Evolutionary conservation across 2,329 filamentous ascomycete species (phyloP), one percentile per base, ranked within the genome.

Genomic region (Diaporthe citri): DNA sequence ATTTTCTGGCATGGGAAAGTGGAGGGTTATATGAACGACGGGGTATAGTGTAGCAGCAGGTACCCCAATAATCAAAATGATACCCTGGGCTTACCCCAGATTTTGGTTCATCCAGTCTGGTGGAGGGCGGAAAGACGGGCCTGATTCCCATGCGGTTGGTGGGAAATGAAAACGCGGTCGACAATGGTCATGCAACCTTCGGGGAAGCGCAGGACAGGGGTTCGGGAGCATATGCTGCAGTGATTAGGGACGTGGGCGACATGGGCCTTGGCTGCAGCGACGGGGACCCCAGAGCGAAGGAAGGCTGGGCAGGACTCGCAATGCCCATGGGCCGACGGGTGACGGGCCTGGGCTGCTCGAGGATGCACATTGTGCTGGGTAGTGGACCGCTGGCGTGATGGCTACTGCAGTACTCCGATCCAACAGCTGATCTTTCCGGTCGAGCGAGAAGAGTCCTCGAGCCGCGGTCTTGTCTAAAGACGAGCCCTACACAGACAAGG

Each of bases 101-200:
- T 76, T 76, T 41, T 66, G 25, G 71, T 20, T 66, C 57, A 36
- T 41, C 41, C 25, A 7, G 34, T 57, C 10, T 59, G 46, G 15
- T 28, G 55, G 48, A 46, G 34, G 57, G 66, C 75, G 75, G 75
- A 64, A 71, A 51, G 25, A 48, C 75, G 75, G 75, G 72, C 75
- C 75, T 74, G n/a, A 4, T 56, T 76, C 72, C 75, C 75, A 72
- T 62, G 59, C 75, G 70, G 75, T 71, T 69, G 67, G 72, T 66
- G 69, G 66, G 72, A 64, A 70, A 69, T 69, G 64, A 69, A 25
- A 41, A 69, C 48, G 64, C 64, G 34, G 48, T 28, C 48, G 64
- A 69, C 41, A 28, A 41, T 69, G n/a, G 64, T 69, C 64, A 69
- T 69, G 64, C 64, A 69, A 69, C 64, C 64, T 39, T 69, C 64